Base-by-base conservation (phyloP, 768 basidiomycete genomes). In the Guyanaporus albipodus region DNA sequence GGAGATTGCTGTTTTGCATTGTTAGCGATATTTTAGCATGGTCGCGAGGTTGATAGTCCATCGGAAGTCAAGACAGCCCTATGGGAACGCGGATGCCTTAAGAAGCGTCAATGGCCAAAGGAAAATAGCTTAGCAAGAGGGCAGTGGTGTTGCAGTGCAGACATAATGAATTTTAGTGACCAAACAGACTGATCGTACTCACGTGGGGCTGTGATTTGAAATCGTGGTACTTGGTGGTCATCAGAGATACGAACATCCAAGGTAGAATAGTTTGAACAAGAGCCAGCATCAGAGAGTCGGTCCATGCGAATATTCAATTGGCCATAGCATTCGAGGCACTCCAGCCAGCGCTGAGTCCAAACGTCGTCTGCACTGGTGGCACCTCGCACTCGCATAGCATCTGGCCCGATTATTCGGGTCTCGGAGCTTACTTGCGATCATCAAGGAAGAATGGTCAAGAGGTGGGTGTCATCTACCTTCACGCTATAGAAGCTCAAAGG, bases 61-160 rank as follows among this genome's bases (percentile, higher is more conserved):
- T 24, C 38, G 26, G 26, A n/a, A n/a, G n/a, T n/a, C n/a, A n/a
- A n/a, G 18, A 34, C 10, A 9, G 35, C 12, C 39, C 39, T 29
- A 46, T 33, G 35, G 31, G n/a, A n/a, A n/a, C 17, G 14, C 44
- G 54, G 40, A 18, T 5, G 34, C 17, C 41, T 41, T 50, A 41
- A 41, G 44, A 48, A 49, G 27, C 27, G 8, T 24, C 40, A 4
- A 48, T 41, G 50, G 23, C 48, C 53, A 38, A 59, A 51, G 43
- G 29, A 59, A 48, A 48, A 26, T 18, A 36, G 11, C 33, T 21
- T 46, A 27, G 37, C 37, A n/a, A 21, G 8, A 21, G 33, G 42
- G 48, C 44, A 28, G 37, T 63, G 54, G 34, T 28, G 11, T 14
- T 45, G 43, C 51, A 28, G 44, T 53, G 51, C 42, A 53, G 55